Evolutionary conservation across 768 basidiomycete genomes (phyloP).

Genomic region (Termitomyces sp.): DNA sequence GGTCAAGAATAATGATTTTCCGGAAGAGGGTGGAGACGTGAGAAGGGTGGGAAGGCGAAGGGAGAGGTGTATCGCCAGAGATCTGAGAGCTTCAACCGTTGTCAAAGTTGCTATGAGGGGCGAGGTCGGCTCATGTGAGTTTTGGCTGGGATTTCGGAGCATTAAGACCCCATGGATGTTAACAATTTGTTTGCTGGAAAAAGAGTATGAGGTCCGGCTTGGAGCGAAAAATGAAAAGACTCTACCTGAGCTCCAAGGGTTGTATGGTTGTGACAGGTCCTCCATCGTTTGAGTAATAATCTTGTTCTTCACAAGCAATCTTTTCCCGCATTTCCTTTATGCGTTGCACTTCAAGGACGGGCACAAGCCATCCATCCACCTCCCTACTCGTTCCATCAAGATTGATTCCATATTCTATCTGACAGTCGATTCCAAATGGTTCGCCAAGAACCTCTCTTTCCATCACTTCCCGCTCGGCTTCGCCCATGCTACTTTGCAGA

Average conservation of each 20-base stretch:
- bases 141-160: slow-evolving; percentile 39
- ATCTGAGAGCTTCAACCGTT: slow-evolving; percentile 52
- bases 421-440: slow-evolving; percentile 56
- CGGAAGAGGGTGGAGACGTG: slow-evolving; percentile 83
- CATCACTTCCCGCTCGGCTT: slow-evolving; percentile 65
- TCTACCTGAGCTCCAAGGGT: slow-evolving; percentile 55
- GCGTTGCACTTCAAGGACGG: slow-evolving; percentile 64
- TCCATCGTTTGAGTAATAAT: slow-evolving; percentile 45
- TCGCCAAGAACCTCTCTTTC: slow-evolving; percentile 64
- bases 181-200: slow-evolving; percentile 49
- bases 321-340: slow-evolving; percentile 48
- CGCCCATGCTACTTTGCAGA: slow-evolving; percentile 72
- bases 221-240: background rate
- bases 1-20: slow-evolving; percentile 78
- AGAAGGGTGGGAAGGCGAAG: slow-evolving; percentile 76
- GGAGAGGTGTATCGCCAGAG: slow-evolving; percentile 62
- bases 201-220: background rate
- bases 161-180: slow-evolving; percentile 69
- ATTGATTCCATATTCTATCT: slow-evolving; percentile 51
- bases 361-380: slow-evolving; percentile 83
- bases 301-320: slow-evolving; percentile 35
- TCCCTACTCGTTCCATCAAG: slow-evolving; percentile 40
- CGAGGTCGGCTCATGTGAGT: slow-evolving; percentile 22
- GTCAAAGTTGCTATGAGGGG: slow-evolving; percentile 64
- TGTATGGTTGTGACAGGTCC: slow-evolving; percentile 33